Evolutionary conservation across 208 protist genomes (phyloP).

Genomic region (Herpetomonas samuelpessoai): DNA sequence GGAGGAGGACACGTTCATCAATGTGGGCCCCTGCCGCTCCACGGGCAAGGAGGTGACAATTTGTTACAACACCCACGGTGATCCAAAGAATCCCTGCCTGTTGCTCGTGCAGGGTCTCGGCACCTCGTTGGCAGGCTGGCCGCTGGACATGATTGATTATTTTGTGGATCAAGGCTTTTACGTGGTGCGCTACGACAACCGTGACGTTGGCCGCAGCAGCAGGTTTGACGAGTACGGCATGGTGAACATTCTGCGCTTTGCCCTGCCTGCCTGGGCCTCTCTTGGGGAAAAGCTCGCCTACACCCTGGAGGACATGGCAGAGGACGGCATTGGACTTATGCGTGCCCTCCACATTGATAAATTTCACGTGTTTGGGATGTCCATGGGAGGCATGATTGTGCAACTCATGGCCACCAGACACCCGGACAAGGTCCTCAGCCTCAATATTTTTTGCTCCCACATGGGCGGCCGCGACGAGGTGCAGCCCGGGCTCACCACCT

Average conservation of each 20-base stretch:
- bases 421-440: conserved; percentile 47
- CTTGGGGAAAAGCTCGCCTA: conserved; percentile 52
- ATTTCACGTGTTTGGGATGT: conserved; percentile 66
- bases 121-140: conserved; percentile 27
- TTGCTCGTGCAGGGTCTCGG: conserved; percentile 62
- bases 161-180: conserved; percentile 54
- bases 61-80: conserved; percentile 76
- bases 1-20: conserved; percentile 37
- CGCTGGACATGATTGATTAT: conserved; percentile 30
- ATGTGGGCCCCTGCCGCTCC: conserved; percentile 54
- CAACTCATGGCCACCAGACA: conserved; percentile 65
- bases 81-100: conserved; percentile 54
- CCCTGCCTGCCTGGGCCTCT: conserved; percentile 45
- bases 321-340: conserved; percentile 66
- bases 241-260: conserved; percentile 27
- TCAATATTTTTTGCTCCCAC: conserved; percentile 61
- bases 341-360: conserved; percentile 37
- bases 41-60: conserved; percentile 61
- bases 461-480: conserved; percentile 32
- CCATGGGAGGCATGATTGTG: conserved; percentile 87
- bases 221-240: conserved; percentile 35
- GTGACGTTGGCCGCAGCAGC: conserved; percentile 63
- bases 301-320: conserved; percentile 61
- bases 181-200: conserved; percentile 82
- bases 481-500: conserved; percentile 29